Conservation (phyloP, 495 filamentous ascomycete genomes). For the Hypoxylon rickii region DNA sequence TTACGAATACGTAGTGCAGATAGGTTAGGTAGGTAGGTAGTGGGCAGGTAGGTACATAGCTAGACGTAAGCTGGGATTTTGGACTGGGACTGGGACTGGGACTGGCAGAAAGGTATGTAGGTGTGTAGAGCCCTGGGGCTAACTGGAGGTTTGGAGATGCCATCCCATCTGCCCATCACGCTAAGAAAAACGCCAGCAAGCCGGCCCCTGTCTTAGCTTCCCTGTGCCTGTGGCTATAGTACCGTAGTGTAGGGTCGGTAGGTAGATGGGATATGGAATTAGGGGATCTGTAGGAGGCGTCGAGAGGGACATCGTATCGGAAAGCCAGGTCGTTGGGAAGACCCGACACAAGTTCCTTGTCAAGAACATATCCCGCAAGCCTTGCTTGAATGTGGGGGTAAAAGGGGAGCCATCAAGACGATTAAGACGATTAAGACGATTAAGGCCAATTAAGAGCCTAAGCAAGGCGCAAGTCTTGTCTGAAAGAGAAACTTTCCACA, state of each 20-base stretch:
- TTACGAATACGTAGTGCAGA: too few species aligned
- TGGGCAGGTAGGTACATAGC: too few species aligned
- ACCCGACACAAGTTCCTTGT: not conserved
- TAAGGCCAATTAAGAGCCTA: slow-evolving; percentile 7
- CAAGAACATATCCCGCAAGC: not conserved
- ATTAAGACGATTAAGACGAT: not conserved
- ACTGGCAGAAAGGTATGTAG: slow-evolving; percentile 10
- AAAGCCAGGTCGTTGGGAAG: slow-evolving; percentile 9
- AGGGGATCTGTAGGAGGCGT: slow-evolving; percentile 15
- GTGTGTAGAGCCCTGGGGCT: too few species aligned
- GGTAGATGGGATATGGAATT: slow-evolving; percentile 3
- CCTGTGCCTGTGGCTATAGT: slow-evolving; percentile 16
- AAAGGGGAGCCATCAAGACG: slow-evolving; percentile 10
- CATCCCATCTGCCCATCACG: too few species aligned
- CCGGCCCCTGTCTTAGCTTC: slow-evolving; percentile 28
- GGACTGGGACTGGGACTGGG: too few species aligned
- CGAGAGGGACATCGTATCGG: slow-evolving; percentile 12
- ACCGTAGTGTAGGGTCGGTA: too few species aligned
- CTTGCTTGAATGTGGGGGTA: slow-evolving; percentile 17
- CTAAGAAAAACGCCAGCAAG: slow-evolving; percentile 21
- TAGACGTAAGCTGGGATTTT: too few species aligned
- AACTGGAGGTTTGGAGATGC: slow-evolving; percentile 26
- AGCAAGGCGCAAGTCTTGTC: slow-evolving; percentile 21
- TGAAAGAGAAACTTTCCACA: slow-evolving; percentile 14
- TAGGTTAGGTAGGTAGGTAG: too few species aligned